Percentiles rank a stretch among this genome's conserved stretches.
Evolutionary conservation across 495 filamentous ascomycete genomes (phyloP).

Genomic region (Aspergillus egyptiacus): DNA sequence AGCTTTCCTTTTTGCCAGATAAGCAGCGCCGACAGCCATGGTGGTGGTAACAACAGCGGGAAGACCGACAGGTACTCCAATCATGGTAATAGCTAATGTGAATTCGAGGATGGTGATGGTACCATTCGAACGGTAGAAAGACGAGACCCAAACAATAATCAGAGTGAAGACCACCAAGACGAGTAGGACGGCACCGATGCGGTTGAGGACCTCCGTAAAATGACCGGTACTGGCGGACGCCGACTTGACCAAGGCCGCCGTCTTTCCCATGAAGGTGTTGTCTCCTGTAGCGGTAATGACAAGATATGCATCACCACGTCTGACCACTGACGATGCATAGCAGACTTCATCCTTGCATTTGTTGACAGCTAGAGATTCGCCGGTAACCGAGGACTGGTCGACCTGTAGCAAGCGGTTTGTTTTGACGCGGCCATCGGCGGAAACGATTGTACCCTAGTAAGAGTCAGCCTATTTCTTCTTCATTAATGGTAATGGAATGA

Average conservation of each 20-base stretch:
- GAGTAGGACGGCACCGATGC: constrained; percentile 68
- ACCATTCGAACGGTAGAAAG: constrained; percentile 76
- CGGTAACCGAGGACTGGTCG: constrained; percentile 88
- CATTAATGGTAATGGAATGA: not conserved
- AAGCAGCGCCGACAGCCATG: constrained; percentile 90
- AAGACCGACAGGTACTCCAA: constrained; percentile 92
- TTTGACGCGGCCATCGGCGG: constrained; percentile 80
- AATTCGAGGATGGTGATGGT: constrained; percentile 75
- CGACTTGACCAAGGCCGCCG: constrained; percentile 75
- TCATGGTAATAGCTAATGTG: constrained; percentile 78
- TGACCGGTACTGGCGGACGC: constrained; percentile 69
- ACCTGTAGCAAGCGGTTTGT: constrained; percentile 77
- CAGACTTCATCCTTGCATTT: constrained; percentile 73
- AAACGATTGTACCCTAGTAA: constrained; percentile 70
- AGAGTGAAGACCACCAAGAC: constrained; percentile 75
- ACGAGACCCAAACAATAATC: constrained; percentile 76
- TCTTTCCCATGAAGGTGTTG: constrained; percentile 81
- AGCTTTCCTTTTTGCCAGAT: constrained; percentile 83
- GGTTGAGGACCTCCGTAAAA: constrained; percentile 83
- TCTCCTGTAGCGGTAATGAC: constrained; percentile 79
- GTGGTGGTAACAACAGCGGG: constrained; percentile 93
- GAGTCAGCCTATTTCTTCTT: constrained; percentile 1
- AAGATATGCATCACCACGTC: constrained; percentile 80
- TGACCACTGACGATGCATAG: constrained; percentile 81
- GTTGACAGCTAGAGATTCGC: constrained; percentile 86